These are phyloP conservation scores for Cryptococcus hybrid DNA, from an alignment of 1,284 basidiomycete species.

Conservation along the genomic window DNA sequence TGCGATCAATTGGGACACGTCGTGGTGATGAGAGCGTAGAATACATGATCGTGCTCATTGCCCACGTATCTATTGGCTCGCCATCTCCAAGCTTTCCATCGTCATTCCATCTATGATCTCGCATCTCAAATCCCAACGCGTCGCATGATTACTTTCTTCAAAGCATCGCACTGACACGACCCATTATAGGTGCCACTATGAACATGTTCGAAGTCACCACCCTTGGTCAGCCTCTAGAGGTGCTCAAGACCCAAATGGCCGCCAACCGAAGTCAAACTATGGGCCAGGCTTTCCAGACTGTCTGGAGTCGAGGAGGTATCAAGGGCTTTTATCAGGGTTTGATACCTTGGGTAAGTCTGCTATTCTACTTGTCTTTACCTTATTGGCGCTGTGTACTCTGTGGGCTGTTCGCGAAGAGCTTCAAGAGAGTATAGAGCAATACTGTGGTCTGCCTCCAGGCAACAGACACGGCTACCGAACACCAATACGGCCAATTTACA, in stretches of 20 bases:
- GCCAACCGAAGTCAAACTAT: constrained; percentile 89
- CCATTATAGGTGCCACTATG: constrained; percentile 78
- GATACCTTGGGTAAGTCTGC: constrained; percentile 83
- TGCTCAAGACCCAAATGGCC: constrained; percentile 98
- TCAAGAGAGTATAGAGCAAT: neutral
- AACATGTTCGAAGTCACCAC: constrained; percentile 93
- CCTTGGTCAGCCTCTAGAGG: constrained; percentile 96
- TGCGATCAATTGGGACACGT: neutral
- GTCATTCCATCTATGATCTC: too few relatives aligned
- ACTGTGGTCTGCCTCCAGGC: neutral
- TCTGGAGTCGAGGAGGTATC: constrained; percentile 89
- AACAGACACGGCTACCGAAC: neutral
- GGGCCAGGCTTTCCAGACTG: constrained; percentile 77
- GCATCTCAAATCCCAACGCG: too few relatives aligned
- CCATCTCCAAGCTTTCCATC: too few relatives aligned
- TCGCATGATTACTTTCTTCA: too few relatives aligned
- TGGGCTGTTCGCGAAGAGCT: neutral
- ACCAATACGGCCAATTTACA: neutral
- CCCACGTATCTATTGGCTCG: too few relatives aligned
- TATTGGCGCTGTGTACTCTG: too few relatives aligned
- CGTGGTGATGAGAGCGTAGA: too few relatives aligned
- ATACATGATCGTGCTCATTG: too few relatives aligned
- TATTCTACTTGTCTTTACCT: neutral
- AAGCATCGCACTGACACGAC: too few relatives aligned
- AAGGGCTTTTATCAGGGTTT: constrained; percentile 96